Evolutionary conservation across 371 early-diverging fungal species (phyloP), one percentile per base, ranked within the genome.

Genomic region (Mucor piriformis): DNA sequence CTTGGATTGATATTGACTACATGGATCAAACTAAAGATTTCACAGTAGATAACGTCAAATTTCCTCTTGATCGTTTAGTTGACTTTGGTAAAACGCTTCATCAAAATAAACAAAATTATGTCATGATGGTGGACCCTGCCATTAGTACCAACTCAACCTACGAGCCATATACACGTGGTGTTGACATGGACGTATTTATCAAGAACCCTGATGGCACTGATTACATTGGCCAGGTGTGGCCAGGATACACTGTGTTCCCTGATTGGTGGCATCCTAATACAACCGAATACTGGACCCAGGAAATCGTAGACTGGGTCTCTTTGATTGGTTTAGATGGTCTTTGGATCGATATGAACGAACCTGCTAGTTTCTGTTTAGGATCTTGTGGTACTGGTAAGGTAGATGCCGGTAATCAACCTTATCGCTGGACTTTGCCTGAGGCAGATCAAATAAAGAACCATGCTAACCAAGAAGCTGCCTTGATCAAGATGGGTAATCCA

Each of bases 261-360:
- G 90, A 90, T 67, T 88, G 79, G 74, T 67, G 79, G 61, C 74
- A 85, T 54, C 79, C 85, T 2, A 68, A 79, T 21, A 69, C 76
- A 6, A 64, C 72, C 57, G 52, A 64, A 12, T 91, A 69, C 50
- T 83, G 85, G 78, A 59, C 72, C 50, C 70, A 79, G 35, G 71
- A 81, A 61, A 60, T 69, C 13, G 21, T 50, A 29, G 58, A 69
- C 33, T 59, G 52, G 37, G 57, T 60, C 13, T 21, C 21, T 4
- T 27, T 64, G 23, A 71, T 83, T 21, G 62, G 63, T 3, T 27
- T 84, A 37, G 79, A 85, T 61, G 89, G 89, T 58, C 53, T 86
- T 3, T 88, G 89, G 90, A 86, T 86, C 50, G 88, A 87, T 65
- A 86, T 87, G 88, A 88, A 88, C 57, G 88, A 88, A 58, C 83